A percentile compares a stretch with the other conserved stretches of the same genome.
Evolutionary conservation across 2,329 filamentous ascomycete species (phyloP).

Genomic region (Xylariaceae sp.): DNA sequence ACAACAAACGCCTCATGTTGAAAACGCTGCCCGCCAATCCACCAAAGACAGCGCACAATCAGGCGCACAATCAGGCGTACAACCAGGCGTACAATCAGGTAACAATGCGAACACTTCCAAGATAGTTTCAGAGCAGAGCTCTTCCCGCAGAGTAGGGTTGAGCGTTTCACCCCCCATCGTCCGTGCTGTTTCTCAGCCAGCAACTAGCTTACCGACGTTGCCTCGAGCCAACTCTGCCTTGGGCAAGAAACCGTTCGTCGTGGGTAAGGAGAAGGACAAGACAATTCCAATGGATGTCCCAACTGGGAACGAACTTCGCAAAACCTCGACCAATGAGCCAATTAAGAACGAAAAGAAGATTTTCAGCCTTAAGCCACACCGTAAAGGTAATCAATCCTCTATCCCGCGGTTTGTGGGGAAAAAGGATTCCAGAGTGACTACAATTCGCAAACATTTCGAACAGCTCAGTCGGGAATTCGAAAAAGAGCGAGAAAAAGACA

Average conservation of each 20-base stretch:
- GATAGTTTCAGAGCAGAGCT: slow-evolving; percentile 33
- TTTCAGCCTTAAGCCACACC: slow-evolving; percentile 57
- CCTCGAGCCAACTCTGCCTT: slow-evolving; percentile 44
- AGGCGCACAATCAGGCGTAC: too few species aligned
- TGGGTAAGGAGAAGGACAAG: slow-evolving; percentile 32
- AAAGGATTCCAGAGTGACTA: slow-evolving; percentile 76
- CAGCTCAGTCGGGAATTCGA: slow-evolving; percentile 95
- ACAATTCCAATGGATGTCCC: slow-evolving; percentile 25
- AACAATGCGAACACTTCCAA: slow-evolving; percentile 21
- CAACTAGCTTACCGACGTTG: slow-evolving; percentile 37
- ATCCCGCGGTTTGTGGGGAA: slow-evolving; percentile 85
- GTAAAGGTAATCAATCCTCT: slow-evolving; percentile 63
- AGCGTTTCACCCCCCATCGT: slow-evolving; percentile 50
- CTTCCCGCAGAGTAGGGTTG: slow-evolving; percentile 44
- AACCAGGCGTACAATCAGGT: slow-evolving; percentile 17
- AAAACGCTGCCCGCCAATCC: slow-evolving; percentile 27
- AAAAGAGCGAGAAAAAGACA: slow-evolving; percentile 83
- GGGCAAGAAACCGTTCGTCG: slow-evolving; percentile 38
- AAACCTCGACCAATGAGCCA: slow-evolving; percentile 37
- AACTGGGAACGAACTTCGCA: slow-evolving; percentile 33
- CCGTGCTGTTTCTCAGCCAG: slow-evolving; percentile 51
- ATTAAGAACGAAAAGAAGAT: slow-evolving; percentile 68
- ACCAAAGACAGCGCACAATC: slow-evolving; percentile 23
- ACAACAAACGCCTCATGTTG: slow-evolving; percentile 37
- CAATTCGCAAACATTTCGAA: slow-evolving; percentile 92